Evolutionary conservation across 441 rosid genomes (phyloP), one percentile per base, ranked within the genome.

Genomic region (Kokia cookei): DNA sequence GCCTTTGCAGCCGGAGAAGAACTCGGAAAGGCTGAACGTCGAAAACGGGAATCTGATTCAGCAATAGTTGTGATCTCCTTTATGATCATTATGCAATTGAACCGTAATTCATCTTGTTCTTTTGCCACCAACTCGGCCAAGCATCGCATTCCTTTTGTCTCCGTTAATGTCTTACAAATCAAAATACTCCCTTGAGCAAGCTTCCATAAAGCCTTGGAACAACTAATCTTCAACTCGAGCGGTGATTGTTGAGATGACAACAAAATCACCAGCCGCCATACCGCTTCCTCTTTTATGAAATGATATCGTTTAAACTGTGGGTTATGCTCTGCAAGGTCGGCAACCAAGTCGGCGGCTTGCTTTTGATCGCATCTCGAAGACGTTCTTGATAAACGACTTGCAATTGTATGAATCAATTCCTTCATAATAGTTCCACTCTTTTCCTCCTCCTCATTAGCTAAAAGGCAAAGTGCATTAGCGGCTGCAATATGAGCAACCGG

Each of bases 1-100:
- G 88, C 87, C 57, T 80, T 85, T 13, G 90, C 91, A 65, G 88
- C 89, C 0, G 82, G 85, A 0, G 91, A 89, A 77, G 82, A 85
- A 1, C 84, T 85, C 76, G 82, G 85, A 72, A 87, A 87, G 32
- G 88, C 84, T 0, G 86, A 82, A 59, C 80, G 85, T 79, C 91
- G 82, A 47, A 89, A 86, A 70, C 74, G 85, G 2, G 79, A 75
- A 10, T 48, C 6, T 15, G 14, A 15, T 27, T 76, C 71, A 43
- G 53, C 65, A 4, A 75, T 42, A 3, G 78, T 63, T 67, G 76
- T 83, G 61, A 70, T 86, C 54, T 78, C 86, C 54, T 73, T 77
- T 35, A 88, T 71, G 15, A 87, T 82, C 90, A 88, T 88, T 63
- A 88, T 66, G 60, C 90, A 88, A 65, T 84, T 88, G 63, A 51